A percentile compares a stretch with the other conserved stretches of the same genome.
Evolutionary conservation across 2,329 filamentous ascomycete genomes (phyloP).

Genomic region (Fusarium newnesense): DNA sequence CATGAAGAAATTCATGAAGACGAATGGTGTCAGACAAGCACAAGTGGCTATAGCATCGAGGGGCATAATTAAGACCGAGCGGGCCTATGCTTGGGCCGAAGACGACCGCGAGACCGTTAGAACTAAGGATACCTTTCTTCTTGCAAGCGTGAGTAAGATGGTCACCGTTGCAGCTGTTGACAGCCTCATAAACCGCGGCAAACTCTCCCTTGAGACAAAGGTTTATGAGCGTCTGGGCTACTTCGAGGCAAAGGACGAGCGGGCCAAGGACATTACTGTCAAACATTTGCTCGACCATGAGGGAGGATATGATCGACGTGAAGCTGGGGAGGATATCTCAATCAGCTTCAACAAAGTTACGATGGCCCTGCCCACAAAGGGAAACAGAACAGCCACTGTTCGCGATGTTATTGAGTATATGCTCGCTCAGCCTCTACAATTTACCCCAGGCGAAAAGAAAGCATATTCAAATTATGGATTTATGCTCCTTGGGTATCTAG

Average conservation of each 20-base stretch:
- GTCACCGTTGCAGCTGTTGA: slow-evolving; percentile 26
- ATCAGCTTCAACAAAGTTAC: slow-evolving; percentile 24
- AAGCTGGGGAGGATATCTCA: slow-evolving; percentile 21
- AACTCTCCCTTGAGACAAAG: not conserved
- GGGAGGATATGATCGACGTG: slow-evolving; percentile 9
- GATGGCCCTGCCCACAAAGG: slow-evolving; percentile 1
- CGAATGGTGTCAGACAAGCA: slow-evolving; percentile 31
- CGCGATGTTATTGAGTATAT: slow-evolving; percentile 33
- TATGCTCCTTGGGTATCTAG: slow-evolving; percentile 24
- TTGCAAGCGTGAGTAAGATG: slow-evolving; percentile 32
- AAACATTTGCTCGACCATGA: slow-evolving; percentile 30
- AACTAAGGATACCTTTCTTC: slow-evolving; percentile 24
- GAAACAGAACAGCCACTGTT: slow-evolving; percentile 15
- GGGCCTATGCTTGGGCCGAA: slow-evolving; percentile 36
- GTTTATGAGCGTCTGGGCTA: slow-evolving; percentile 32
- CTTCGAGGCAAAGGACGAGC: not conserved
- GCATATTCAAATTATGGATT: slow-evolving; percentile 32
- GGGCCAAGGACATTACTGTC: slow-evolving; percentile 20
- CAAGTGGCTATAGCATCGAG: slow-evolving; percentile 14
- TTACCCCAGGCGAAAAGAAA: slow-evolving; percentile 5
- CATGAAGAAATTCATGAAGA: slow-evolving; percentile 25
- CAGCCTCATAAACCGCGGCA: not conserved
- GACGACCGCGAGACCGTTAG: slow-evolving; percentile 15
- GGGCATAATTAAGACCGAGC: slow-evolving; percentile 2
- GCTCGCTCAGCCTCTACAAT: slow-evolving; percentile 20